Evolutionary conservation across 2,329 filamentous ascomycete species (phyloP).

Genomic region (Ceratocystis harringtonii): DNA sequence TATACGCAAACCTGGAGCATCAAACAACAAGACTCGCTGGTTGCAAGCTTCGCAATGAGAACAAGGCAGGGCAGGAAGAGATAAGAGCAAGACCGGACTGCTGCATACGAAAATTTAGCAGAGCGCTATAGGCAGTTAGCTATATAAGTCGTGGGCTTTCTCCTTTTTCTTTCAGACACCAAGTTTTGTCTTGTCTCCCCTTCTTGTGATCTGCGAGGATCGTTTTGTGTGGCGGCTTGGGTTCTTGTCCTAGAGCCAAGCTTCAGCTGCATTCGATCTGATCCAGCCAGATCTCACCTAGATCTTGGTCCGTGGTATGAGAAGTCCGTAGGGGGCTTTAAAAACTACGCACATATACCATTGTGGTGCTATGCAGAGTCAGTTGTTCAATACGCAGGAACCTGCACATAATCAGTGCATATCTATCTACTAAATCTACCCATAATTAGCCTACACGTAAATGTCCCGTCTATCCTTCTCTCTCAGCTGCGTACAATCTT

Average conservation of each 20-base stretch:
- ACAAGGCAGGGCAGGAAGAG: background rate
- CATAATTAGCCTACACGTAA: background rate
- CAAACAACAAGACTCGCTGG: background rate
- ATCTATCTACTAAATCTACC: background rate
- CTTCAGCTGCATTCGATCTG: background rate
- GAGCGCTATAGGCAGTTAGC: background rate
- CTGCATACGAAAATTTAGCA: background rate
- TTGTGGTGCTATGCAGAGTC: background rate
- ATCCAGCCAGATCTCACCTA: background rate
- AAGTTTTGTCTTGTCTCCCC: background rate
- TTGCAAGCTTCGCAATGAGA: background rate
- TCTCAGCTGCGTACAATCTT: conserved; percentile 55
- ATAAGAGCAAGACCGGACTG: background rate
- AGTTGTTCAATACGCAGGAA: background rate
- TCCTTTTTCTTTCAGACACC: background rate
- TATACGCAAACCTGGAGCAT: background rate
- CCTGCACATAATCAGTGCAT: background rate
- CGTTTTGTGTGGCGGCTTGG: background rate
- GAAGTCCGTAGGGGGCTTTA: background rate
- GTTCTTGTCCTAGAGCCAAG: background rate
- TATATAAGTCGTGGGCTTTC: background rate
- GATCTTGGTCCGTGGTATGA: background rate
- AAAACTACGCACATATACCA: background rate
- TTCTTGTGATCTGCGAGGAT: background rate
- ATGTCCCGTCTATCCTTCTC: background rate